phyloP scores from a whole-genome alignment of 2,329 filamentous ascomycete species.

The Nemania sp. region DNA sequence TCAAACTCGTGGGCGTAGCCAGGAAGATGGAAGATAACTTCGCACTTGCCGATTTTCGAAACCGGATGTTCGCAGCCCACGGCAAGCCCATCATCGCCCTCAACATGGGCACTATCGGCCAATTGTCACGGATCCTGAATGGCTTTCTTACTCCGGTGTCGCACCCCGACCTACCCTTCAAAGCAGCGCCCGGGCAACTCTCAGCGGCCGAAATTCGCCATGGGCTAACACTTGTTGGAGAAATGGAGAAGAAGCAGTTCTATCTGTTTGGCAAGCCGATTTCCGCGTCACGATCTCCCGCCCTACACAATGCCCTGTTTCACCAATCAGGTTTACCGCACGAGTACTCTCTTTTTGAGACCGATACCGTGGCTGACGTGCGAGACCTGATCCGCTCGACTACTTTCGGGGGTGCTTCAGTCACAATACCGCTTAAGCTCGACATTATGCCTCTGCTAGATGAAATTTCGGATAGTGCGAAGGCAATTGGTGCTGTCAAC shows the following conservation, averaged over 20 bases:
- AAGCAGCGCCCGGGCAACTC: constrained; percentile 90
- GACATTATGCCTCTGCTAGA: constrained; percentile 84
- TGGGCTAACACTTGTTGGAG: constrained; percentile 76
- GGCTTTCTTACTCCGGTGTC: constrained; percentile 93
- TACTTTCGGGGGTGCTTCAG: constrained; percentile 88
- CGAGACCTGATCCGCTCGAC: constrained; percentile 66
- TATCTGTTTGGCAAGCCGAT: constrained; percentile 89
- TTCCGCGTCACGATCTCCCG: constrained; percentile 78
- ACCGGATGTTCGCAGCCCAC: constrained; percentile 71
- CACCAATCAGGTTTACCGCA: constrained; percentile 77
- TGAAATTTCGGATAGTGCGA: constrained; percentile 75
- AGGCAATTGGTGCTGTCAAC: constrained; percentile 88
- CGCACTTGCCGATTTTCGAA: constrained; percentile 78
- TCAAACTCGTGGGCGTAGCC: constrained; percentile 90
- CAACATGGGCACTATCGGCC: constrained; percentile 89
- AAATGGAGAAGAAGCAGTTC: constrained; percentile 75
- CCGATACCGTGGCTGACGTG: constrained; percentile 64
- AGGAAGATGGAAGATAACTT: constrained; percentile 82
- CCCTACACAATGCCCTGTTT: constrained; percentile 88
- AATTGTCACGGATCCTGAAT: constrained; percentile 88
- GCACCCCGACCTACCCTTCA: constrained; percentile 85
- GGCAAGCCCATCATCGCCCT: constrained; percentile 87
- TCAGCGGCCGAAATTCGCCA: constrained; percentile 86
- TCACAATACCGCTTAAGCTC: constrained; percentile 93
- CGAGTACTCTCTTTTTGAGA: constrained; percentile 76